Conservation (phyloP, 352 stramenopile species). For the Globisporangium parvum region DNA sequence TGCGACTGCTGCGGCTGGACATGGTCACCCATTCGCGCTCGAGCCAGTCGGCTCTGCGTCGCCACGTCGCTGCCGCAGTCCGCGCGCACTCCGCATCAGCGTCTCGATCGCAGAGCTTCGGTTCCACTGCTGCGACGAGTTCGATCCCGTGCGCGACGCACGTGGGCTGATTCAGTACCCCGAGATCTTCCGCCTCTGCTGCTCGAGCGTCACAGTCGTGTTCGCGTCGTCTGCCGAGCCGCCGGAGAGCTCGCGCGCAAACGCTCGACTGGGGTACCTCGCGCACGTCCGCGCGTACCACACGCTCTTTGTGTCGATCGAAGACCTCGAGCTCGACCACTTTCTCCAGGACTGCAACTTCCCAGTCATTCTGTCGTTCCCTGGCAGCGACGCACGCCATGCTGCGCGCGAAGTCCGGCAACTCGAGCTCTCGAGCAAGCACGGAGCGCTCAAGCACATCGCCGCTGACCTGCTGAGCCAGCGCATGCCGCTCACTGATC, state of each 20-base stretch:
- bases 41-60: constrained; percentile 10
- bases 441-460: constrained; percentile 27
- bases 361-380: constrained; percentile 55
- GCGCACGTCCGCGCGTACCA: constrained; percentile 61
- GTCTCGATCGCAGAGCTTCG: constrained; percentile 33
- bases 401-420: constrained; percentile 24
- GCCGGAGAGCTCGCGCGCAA: constrained; percentile 40
- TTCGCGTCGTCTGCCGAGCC: constrained; percentile 45
- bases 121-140: constrained; percentile 66
- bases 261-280: constrained; percentile 53
- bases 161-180: constrained; percentile 42
- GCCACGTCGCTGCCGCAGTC: constrained; percentile 8
- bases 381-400: constrained; percentile 12
- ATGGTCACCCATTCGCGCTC: not conserved
- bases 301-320: constrained; percentile 39
- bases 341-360: constrained; percentile 73
- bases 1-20: not conserved
- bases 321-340: constrained; percentile 58
- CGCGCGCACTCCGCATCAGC: constrained; percentile 28
- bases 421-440: constrained; percentile 31
- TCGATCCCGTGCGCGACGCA: constrained; percentile 27
- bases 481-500: constrained; percentile 24
- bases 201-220: constrained; percentile 29
- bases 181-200: constrained; percentile 45
- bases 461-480: constrained; percentile 30